A percentile compares a stretch with the other conserved stretches of the same genome.
phyloP scores from a whole-genome alignment of 2,329 filamentous ascomycete genomes.

The Pseudodiploospora longispora region DNA sequence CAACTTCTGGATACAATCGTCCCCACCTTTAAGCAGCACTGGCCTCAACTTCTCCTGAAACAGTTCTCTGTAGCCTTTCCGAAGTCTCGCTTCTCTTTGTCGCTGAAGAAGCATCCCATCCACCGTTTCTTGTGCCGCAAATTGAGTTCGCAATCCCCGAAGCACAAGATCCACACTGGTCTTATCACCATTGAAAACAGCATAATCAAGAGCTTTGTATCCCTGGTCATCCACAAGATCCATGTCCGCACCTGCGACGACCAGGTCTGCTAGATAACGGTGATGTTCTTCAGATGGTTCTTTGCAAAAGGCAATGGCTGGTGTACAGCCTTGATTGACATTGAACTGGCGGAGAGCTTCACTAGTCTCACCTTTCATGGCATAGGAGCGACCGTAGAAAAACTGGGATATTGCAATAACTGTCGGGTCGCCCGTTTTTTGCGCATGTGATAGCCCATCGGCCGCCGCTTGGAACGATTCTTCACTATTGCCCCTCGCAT shows the following conservation, averaged over 20 bases:
- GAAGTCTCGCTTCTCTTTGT: slow-evolving; percentile 18
- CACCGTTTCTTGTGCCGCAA: too few relatives aligned
- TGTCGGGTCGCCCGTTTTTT: slow-evolving; percentile 14
- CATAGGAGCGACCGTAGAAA: slow-evolving; percentile 23
- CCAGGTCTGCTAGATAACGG: slow-evolving; percentile 23
- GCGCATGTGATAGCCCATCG: too few relatives aligned
- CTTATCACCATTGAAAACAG: slow-evolving; percentile 24
- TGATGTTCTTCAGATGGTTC: slow-evolving; percentile 29
- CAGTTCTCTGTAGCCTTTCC: slow-evolving; percentile 27
- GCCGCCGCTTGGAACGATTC: too few relatives aligned
- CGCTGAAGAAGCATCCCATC: background rate
- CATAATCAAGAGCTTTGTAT: slow-evolving; percentile 29
- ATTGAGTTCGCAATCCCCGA: slow-evolving; percentile 12
- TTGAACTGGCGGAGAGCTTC: slow-evolving; percentile 23
- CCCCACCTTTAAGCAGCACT: slow-evolving; percentile 16
- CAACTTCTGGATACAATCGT: slow-evolving; percentile 12
- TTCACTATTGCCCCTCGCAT: too few relatives aligned
- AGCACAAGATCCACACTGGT: slow-evolving; percentile 18
- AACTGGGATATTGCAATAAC: slow-evolving; percentile 22
- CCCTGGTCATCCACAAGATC: slow-evolving; percentile 23
- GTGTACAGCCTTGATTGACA: slow-evolving; percentile 15
- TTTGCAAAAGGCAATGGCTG: slow-evolving; percentile 29
- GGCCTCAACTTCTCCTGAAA: slow-evolving; percentile 29
- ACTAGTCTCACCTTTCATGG: slow-evolving; percentile 13
- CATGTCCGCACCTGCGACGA: slow-evolving; percentile 24